Evolutionary conservation across 306 rosid genomes (phyloP), one percentile per base, ranked within the genome.

Genomic region (Senna siamea): DNA sequence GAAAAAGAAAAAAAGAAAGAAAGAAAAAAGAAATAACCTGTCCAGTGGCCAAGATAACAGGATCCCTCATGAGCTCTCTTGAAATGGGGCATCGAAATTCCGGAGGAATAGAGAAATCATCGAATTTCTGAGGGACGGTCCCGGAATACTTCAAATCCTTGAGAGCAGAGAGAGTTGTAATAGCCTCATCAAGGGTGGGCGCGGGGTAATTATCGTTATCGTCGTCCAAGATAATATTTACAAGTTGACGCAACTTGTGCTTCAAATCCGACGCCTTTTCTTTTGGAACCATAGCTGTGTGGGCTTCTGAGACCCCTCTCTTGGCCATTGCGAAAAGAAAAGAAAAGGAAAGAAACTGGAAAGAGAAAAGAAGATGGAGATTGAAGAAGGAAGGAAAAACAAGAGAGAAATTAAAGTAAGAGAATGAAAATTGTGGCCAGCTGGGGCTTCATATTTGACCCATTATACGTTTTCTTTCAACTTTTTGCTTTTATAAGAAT

Each of bases 11-110:
- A 35, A 5, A 4, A 14, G 11, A 35, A 6, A 75, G 7, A 43
- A 63, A 62, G 26, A 26, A 13, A 9, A 4, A 34, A 0, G 22
- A n/a, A 3, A 47, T 17, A 44, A 91, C 98, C 96, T 87, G 89
- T 46, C 98, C 96, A 43, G 96, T 87, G 69, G 85, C 80, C 74
- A 90, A 79, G 73, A 90, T 72, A 69, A 92, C 95, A 70, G 98
- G 98, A 54, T 92, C 98, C 12, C 30, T 57, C 95, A 92, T 92
- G 79, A 92, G 82, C 44, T 84, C 85, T 59, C 73, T 80, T 6
- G 98, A 90, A 62, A 92, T 90, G 72, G 98, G 96, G 46, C 98
- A 92, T 15, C 85, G 87, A 54, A 90, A 92, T 55, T 80, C 70
- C 3, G 84, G 60, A 54, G 96, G 98, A 58, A 78, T 64, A 60